Evolutionary conservation across 306 rosid genomes (phyloP), one percentile per base, ranked within the genome.

Genomic region (Castanea mollissima): DNA sequence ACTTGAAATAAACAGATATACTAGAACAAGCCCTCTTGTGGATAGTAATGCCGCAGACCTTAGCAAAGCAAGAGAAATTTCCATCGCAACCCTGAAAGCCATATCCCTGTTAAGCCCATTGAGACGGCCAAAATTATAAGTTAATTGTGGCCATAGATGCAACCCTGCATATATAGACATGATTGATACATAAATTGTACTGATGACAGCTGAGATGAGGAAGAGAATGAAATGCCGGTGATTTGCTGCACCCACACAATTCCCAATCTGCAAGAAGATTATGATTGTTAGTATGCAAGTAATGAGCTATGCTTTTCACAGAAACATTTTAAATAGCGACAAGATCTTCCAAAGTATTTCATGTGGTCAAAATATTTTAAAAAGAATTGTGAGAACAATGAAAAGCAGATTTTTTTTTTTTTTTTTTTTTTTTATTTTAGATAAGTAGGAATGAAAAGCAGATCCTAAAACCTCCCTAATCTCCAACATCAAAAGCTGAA

Each of bases 231-330:
- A 95, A 87, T 79, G 85, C 67, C 83, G 85, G 89, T 93, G 99
- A 81, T 95, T 95, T 78, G 87, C 91, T n/a, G 97, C 97, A 31
- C 98, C 99, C 44, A 95, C 98, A 78, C 99, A 95, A 83, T 95
- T 95, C 84, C 99, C 99, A 57, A 95, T 95, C 99, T 95, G 98
- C 87, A 82, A 79, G 76, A 72, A 2, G 62, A 80, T 73, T 74
- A 86, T 5, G 70, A 52, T 29, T 59, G 75, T 54, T 6, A 86
- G 76, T 54, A 78, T 74, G 76, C 57, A 80, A 41, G 54, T 55
- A 51, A 63, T 49, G n/a, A 41, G 60, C 35, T 31, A 18, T 2
- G 31, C 11, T 64, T 64, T 64, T 62, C 68, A 13, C 70, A 64
- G 21, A 8, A 19, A 67, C 41, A 35, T n/a, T n/a, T 23, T 44